A percentile compares a stretch with the other conserved stretches of the same genome.
phyloP scores from a whole-genome alignment of 176 grass and related monocot genomes.

The Carex parvula region DNA sequence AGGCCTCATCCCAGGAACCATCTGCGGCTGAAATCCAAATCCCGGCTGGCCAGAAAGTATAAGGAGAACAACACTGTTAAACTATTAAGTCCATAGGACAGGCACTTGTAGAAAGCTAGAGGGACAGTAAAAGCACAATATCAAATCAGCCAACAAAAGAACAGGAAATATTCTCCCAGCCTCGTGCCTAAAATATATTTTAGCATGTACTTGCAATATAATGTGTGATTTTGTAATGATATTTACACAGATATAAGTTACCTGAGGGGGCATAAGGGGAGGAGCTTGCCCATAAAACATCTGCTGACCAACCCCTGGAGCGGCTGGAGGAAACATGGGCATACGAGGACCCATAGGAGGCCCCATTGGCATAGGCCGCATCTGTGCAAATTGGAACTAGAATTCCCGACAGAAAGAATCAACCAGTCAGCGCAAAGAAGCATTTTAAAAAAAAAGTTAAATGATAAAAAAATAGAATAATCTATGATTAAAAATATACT shows the following conservation, averaged over 20 bases:
- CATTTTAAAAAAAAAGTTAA: not conserved
- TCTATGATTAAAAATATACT: conserved; percentile 35
- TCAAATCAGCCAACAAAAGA: conserved; percentile 9
- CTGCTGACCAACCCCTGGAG: conserved; percentile 62
- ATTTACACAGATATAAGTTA: conserved; percentile 17
- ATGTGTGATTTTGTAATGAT: not conserved
- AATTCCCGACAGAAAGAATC: conserved; percentile 11
- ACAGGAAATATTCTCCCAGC: not conserved
- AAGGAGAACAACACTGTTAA: conserved; percentile 16
- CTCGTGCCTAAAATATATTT: not conserved
- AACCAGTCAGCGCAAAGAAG: conserved; percentile 9
- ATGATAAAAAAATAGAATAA: not conserved
- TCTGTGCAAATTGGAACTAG: conserved; percentile 82
- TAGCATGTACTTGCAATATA: not conserved
- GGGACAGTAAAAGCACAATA: not conserved
- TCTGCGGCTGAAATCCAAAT: conserved; percentile 82
- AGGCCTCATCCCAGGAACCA: conserved; percentile 91
- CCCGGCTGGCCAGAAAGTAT: conserved; percentile 43
- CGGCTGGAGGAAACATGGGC: conserved; percentile 69
- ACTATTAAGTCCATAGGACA: not conserved
- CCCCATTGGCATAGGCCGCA: conserved; percentile 67
- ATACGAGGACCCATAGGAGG: conserved; percentile 62
- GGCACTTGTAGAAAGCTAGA: conserved; percentile 17
- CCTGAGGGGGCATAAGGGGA: conserved; percentile 68
- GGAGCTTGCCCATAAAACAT: conserved; percentile 90